Evolutionary conservation across 2,329 filamentous ascomycete species (phyloP).

Genomic region (Fusarium miscanthi): DNA sequence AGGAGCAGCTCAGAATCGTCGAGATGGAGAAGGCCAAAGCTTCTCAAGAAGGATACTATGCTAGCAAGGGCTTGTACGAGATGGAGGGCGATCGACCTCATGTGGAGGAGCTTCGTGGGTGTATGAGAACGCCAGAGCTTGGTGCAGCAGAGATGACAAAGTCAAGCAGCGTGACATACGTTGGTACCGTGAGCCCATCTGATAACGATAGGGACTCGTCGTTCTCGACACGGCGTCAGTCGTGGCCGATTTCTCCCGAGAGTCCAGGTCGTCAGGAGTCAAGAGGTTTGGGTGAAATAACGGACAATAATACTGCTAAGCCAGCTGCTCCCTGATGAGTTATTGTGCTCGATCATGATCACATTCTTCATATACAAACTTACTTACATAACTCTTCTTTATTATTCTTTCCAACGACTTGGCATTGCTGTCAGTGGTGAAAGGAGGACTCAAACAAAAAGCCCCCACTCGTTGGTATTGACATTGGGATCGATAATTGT

Average conservation of each 20-base stretch:
- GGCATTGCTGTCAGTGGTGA: neutral
- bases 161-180: neutral
- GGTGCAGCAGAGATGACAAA: neutral
- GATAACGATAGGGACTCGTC: neutral
- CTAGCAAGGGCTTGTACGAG: slow-evolving; percentile 22
- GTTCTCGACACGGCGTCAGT: neutral
- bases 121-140: slow-evolving; percentile 39
- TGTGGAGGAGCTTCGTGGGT: slow-evolving; percentile 33
- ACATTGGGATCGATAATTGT: neutral
- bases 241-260: slow-evolving; percentile 17
- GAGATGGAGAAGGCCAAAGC: neutral
- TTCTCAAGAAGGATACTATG: neutral
- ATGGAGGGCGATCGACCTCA: slow-evolving; percentile 42
- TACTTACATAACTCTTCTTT: neutral
- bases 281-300: neutral
- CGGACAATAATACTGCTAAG: neutral
- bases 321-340: neutral
- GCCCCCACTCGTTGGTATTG: neutral
- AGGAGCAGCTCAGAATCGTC: slow-evolving; percentile 20
- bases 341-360: neutral
- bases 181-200: neutral
- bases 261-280: neutral
- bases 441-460: neutral
- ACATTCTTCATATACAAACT: neutral
- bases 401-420: neutral